Conservation (phyloP, 73 alveolate genomes). For the Halteria grandinella region DNA sequence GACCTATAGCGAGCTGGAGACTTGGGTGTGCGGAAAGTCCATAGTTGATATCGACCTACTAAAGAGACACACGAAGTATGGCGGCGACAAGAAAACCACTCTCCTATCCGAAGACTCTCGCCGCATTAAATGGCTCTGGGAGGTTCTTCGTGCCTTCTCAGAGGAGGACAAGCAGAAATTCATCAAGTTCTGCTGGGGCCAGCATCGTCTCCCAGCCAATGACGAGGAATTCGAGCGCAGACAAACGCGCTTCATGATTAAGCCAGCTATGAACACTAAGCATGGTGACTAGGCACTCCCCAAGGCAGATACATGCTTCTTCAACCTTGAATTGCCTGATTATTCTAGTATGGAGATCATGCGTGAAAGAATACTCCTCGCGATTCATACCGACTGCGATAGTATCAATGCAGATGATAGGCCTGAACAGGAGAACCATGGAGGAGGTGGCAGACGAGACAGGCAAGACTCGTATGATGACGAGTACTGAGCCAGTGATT, state of each 20-base stretch:
- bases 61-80: conserved; percentile 93
- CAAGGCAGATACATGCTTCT: conserved; percentile 99
- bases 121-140: conserved; percentile 95
- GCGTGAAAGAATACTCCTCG: conserved; percentile 85
- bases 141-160: conserved; percentile 85
- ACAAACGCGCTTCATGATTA: conserved; percentile 93
- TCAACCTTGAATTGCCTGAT: conserved; percentile 95
- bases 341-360: conserved; percentile 87
- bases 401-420: conserved; percentile 95
- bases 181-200: conserved; percentile 98
- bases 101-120: conserved; percentile 71
- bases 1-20: conserved; percentile 87
- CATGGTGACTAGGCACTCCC: conserved; percentile 95
- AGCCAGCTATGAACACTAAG: conserved; percentile 81
- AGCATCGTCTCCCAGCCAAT: conserved; percentile 97
- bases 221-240: conserved; percentile 97
- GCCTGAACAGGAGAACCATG: conserved; percentile 41
- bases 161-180: conserved; percentile 93
- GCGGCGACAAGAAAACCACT: conserved; percentile 79
- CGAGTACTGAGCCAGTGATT: conserved; percentile 19
- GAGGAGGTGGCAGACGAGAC: background rate
- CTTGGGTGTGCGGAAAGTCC: conserved; percentile 95
- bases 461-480: conserved; percentile 47
- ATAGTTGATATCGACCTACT: conserved; percentile 92
- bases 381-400: conserved; percentile 91